Evolutionary conservation across 208 protist species (phyloP).

Genomic region (Polymyxa betae): DNA sequence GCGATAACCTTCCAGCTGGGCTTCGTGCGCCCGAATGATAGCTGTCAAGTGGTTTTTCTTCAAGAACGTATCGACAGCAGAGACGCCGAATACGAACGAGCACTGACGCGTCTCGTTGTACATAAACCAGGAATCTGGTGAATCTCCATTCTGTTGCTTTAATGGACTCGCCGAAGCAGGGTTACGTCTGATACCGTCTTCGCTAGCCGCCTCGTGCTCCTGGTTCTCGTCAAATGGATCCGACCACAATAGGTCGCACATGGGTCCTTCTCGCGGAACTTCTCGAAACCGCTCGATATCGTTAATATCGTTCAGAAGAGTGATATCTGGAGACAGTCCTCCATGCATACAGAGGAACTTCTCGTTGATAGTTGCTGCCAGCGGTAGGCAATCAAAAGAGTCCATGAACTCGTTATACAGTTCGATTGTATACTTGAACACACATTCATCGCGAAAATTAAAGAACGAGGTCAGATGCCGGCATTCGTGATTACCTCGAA

Average conservation of each 20-base stretch:
- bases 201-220: conserved; percentile 2
- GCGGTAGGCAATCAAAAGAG: conserved; percentile 86
- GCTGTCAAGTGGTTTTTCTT: conserved; percentile 88
- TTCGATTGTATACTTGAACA: conserved; percentile 58
- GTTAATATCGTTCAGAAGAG: conserved; percentile 80
- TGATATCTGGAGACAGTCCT: conserved; percentile 77
- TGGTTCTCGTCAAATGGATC: conserved; percentile 63
- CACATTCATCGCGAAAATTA: conserved; percentile 65
- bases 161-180: neutral
- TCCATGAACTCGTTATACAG: conserved; percentile 61
- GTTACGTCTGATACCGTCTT: neutral
- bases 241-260: conserved; percentile 69
- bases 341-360: conserved; percentile 91
- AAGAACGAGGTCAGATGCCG: conserved; percentile 58
- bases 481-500: conserved; percentile 70
- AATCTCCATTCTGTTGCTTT: conserved; percentile 12
- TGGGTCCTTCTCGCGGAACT: conserved; percentile 73
- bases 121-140: conserved; percentile 64
- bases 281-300: conserved; percentile 89
- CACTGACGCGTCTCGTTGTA: conserved; percentile 79
- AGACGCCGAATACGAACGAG: conserved; percentile 81
- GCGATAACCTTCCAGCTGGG: conserved; percentile 71
- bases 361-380: conserved; percentile 82
- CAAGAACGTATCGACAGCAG: conserved; percentile 86
- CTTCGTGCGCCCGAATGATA: conserved; percentile 94